Percentiles rank a stretch among this genome's conserved stretches.
phyloP scores from a whole-genome alignment of 2,329 filamentous ascomycete genomes.

The Ambrosiella xylebori region DNA sequence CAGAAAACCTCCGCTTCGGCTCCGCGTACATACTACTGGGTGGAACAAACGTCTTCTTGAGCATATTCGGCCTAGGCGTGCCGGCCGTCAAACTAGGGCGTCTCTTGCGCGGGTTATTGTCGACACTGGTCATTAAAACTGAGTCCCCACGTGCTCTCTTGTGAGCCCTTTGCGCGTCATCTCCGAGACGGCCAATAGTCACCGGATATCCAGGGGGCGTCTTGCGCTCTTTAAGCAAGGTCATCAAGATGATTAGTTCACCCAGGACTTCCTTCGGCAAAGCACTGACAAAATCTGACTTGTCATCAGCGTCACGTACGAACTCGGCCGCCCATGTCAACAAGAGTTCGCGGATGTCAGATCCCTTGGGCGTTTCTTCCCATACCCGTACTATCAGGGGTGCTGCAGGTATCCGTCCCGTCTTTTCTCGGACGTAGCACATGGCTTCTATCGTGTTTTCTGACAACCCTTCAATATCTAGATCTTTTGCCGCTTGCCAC shows the following conservation, averaged over 20 bases:
- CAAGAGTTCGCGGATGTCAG: constrained; percentile 39
- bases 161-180: constrained; percentile 5
- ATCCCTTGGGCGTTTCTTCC: constrained; percentile 44
- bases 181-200: background rate
- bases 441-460: constrained; percentile 39
- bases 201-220: background rate
- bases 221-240: constrained; percentile 28
- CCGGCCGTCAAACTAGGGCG: constrained; percentile 15
- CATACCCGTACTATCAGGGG: constrained; percentile 43
- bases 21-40: constrained; percentile 13
- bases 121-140: constrained; percentile 8
- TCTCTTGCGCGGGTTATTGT: constrained; percentile 20
- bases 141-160: constrained; percentile 10
- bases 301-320: constrained; percentile 37
- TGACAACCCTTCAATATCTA: constrained; percentile 37
- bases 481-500: constrained; percentile 37
- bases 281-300: constrained; percentile 41
- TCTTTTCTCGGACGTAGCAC: constrained; percentile 35
- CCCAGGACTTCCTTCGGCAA: constrained; percentile 45
- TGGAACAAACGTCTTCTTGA: constrained; percentile 15
- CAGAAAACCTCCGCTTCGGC: constrained; percentile 17
- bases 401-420: constrained; percentile 38
- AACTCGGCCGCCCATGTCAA: constrained; percentile 47
- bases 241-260: constrained; percentile 46
- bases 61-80: constrained; percentile 18